Evolutionary conservation across 2,329 filamentous ascomycete genomes (phyloP), one percentile per base, ranked within the genome.

Genomic region (Ambrosiella cleistominuta): DNA sequence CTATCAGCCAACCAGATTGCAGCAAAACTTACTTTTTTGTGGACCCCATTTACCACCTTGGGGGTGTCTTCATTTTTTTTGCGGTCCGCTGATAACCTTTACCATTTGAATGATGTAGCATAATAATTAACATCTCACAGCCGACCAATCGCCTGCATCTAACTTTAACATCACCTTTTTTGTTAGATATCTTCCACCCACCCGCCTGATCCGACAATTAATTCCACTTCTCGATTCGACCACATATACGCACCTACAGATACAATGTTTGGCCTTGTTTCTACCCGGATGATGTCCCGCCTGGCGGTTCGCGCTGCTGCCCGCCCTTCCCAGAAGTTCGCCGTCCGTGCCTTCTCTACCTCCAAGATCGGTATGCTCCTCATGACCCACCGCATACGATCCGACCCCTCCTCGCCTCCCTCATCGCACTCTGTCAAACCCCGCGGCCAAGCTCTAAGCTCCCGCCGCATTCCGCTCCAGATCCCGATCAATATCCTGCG

Each of bases 261-360:
- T 15, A 70, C 66, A 70, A 81, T 81, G 79, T 78, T 80, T 64
- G 82, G 80, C 71, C 77, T 83, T 70, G 74, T 75, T 66, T 74
- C 78, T 65, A 75, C 74, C 67, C 68, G 79, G 63, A 71, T 74
- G 69, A 70, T 71, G 62, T 72, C 72, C 62, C 72, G 76, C 63
- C 74, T 57, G 42, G 27, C 54, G 1, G 54, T 27, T 17, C 67
- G 66, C 60, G 52, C 68, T 27, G 63, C 64, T 65, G 74, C 65
- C 66, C 72, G 65, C 64, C 71, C 70, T 67, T 64, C 64, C 62
- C 70, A 63, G 66, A 67, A 66, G 61, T 64, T 61, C 62, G 68
- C 67, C 73, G 70, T 64, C 50, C 64, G 65, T 62, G 61, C 65
- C 61, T 70, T 74, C 66, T 71, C 72, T 60, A 71, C 71, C 60